Percentiles rank a stretch among this genome's conserved stretches.
Evolutionary conservation across 371 early-diverging fungal genomes (phyloP).

Genomic region (Choanephora cucurbitarum): DNA sequence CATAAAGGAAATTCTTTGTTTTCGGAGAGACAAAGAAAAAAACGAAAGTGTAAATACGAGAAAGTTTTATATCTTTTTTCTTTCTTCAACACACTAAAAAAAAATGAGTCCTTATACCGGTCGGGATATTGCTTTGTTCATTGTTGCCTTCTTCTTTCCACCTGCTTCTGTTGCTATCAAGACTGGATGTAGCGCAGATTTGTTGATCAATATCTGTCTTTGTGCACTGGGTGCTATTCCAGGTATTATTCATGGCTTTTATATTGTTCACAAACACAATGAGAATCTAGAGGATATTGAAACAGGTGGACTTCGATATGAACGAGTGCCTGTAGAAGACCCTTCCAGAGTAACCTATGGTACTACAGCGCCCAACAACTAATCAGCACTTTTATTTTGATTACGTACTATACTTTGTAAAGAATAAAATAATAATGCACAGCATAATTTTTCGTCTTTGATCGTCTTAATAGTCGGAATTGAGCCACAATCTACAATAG

Average conservation of each 20-base stretch:
- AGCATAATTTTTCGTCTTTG: too few species aligned
- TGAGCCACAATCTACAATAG: too few species aligned
- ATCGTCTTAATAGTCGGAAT: too few species aligned
- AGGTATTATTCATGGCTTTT: slow-evolving; percentile 54
- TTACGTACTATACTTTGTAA: too few species aligned
- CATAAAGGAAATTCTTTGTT: too few species aligned
- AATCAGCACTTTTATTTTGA: too few species aligned
- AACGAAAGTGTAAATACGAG: too few species aligned
- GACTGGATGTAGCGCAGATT: slow-evolving; percentile 66
- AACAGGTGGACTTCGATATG: slow-evolving; percentile 45
- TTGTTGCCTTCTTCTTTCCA: slow-evolving; percentile 72
- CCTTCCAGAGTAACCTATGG: slow-evolving; percentile 32
- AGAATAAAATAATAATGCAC: too few species aligned
- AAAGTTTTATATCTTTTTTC: slow-evolving; percentile 8
- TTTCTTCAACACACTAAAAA: background rate
- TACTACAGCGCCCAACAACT: slow-evolving; percentile 7
- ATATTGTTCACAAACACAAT: slow-evolving; percentile 54
- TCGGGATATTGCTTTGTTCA: slow-evolving; percentile 57
- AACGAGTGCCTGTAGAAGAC: slow-evolving; percentile 37
- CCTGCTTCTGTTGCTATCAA: slow-evolving; percentile 68
- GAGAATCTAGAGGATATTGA: slow-evolving; percentile 49
- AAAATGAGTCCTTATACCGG: slow-evolving; percentile 48
- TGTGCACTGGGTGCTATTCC: slow-evolving; percentile 63
- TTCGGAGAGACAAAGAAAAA: background rate
- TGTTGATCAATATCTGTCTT: slow-evolving; percentile 68